Evolutionary conservation across 148 eudicot genomes (phyloP).

Genomic region (Nyssa sinensis): DNA sequence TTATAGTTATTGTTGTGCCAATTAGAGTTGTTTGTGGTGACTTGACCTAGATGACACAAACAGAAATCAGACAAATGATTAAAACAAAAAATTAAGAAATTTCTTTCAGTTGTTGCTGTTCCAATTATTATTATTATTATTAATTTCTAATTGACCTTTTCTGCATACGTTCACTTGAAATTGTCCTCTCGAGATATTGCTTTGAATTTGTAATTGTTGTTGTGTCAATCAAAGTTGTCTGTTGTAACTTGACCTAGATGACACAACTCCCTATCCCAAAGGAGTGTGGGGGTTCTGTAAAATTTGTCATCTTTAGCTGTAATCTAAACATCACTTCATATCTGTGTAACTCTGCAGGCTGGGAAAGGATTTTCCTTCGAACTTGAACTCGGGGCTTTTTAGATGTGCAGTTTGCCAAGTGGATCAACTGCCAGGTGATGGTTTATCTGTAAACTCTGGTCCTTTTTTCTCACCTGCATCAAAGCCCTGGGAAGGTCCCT

Average conservation of each 20-base stretch:
- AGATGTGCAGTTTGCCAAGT: constrained; percentile 92
- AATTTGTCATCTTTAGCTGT: not conserved
- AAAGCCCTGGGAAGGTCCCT: constrained; percentile 94
- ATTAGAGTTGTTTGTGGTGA: not conserved
- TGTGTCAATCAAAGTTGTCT: not conserved
- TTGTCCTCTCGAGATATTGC: not conserved
- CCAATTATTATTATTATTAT: too few species aligned
- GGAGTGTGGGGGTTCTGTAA: too few species aligned
- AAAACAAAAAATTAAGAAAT: too few species aligned
- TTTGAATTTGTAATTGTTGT: too few species aligned
- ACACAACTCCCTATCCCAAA: not conserved
- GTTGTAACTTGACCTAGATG: not conserved
- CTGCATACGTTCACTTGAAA: too few species aligned
- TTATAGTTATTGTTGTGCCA: too few species aligned
- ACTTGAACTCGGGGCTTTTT: constrained; percentile 69
- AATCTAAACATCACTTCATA: not conserved
- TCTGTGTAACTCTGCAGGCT: constrained; percentile 55
- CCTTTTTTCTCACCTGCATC: constrained; percentile 75
- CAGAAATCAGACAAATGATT: too few species aligned
- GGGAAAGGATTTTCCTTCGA: constrained; percentile 71
- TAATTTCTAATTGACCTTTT: not conserved
- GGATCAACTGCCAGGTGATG: constrained; percentile 68
- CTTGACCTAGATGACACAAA: not conserved
- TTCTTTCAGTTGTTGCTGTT: too few species aligned
- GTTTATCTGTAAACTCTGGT: constrained; percentile 73